These are phyloP conservation scores for Gnomoniopsis smithogilvyi DNA, from an alignment of 2,329 filamentous ascomycete species.

Conservation along the genomic window DNA sequence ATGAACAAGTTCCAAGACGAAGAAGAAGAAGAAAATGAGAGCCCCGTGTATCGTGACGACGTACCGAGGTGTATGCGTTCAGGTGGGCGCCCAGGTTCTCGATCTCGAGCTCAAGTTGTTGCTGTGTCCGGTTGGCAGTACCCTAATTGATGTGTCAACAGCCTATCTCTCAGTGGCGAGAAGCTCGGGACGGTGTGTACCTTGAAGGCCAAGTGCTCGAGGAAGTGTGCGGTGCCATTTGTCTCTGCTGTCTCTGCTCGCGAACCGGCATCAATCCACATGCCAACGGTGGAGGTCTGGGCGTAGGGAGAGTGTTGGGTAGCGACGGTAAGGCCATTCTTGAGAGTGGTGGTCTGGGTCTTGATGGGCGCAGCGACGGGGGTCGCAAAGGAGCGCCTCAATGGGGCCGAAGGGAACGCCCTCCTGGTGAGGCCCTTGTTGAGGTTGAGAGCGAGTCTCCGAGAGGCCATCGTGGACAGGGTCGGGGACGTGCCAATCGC, in stretches of 20 bases:
- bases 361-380: conserved; percentile 69
- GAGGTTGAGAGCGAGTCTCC: conserved; percentile 94
- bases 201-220: conserved; percentile 99
- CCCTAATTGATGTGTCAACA: conserved; percentile 51
- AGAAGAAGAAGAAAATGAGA: conserved; percentile 3
- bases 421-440: conserved; percentile 83
- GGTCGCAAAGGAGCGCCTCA: conserved; percentile 87
- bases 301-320: conserved; percentile 98
- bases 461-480: conserved; percentile 80
- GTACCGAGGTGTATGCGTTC: conserved; percentile 98
- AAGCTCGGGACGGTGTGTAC: conserved; percentile 44
- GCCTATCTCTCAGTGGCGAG: not conserved
- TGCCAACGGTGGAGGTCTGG: conserved; percentile 95
- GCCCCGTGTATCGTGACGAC: no score
- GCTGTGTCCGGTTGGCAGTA: conserved; percentile 89
- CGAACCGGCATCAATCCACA: conserved; percentile 99
- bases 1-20: conserved; percentile 16
- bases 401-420: conserved; percentile 74
- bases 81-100: conserved; percentile 99
- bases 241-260: conserved; percentile 97
- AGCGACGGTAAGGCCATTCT: conserved; percentile 97
- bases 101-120: conserved; percentile 98
- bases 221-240: conserved; percentile 98
- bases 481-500: conserved; percentile 34
- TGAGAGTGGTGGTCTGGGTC: conserved; percentile 93